Conservation (phyloP, 345 rosid species). For the Trapa incisa region DNA sequence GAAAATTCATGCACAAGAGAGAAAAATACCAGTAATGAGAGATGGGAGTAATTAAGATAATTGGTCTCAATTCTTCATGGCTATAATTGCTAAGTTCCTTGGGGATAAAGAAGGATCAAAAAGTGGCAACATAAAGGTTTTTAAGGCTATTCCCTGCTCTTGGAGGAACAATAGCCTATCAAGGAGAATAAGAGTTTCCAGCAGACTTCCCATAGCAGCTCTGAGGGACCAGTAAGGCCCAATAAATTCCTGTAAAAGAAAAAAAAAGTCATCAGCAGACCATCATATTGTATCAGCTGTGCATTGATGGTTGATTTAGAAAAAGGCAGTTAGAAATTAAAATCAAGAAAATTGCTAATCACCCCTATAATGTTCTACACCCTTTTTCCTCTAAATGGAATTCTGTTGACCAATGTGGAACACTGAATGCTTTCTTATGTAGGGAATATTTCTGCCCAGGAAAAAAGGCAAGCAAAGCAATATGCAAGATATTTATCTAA, state of each 20-base stretch:
- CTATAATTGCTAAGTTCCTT: constrained; percentile 77
- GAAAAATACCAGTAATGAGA: neutral
- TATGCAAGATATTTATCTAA: neutral
- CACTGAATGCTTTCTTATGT: neutral
- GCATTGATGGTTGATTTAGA: neutral
- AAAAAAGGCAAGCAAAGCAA: neutral
- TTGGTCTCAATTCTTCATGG: constrained; percentile 28
- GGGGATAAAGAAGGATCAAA: constrained; percentile 82
- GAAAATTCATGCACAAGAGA: neutral
- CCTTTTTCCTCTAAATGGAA: neutral
- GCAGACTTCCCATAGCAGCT: constrained; percentile 74
- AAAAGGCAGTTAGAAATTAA: neutral
- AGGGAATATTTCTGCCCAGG: neutral
- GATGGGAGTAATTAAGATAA: neutral
- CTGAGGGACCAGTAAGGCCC: constrained; percentile 92
- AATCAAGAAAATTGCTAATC: neutral
- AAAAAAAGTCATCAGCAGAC: neutral
- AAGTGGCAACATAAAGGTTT: constrained; percentile 62
- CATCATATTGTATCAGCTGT: neutral
- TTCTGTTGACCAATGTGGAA: neutral
- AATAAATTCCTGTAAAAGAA: constrained; percentile 42
- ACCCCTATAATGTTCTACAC: neutral
- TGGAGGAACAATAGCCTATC: constrained; percentile 87
- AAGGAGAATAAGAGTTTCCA: constrained; percentile 73
- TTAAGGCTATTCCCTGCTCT: constrained; percentile 45